These are phyloP conservation scores for Podospora conica DNA, from an alignment of 495 filamentous ascomycete species.

Conservation along the genomic window DNA sequence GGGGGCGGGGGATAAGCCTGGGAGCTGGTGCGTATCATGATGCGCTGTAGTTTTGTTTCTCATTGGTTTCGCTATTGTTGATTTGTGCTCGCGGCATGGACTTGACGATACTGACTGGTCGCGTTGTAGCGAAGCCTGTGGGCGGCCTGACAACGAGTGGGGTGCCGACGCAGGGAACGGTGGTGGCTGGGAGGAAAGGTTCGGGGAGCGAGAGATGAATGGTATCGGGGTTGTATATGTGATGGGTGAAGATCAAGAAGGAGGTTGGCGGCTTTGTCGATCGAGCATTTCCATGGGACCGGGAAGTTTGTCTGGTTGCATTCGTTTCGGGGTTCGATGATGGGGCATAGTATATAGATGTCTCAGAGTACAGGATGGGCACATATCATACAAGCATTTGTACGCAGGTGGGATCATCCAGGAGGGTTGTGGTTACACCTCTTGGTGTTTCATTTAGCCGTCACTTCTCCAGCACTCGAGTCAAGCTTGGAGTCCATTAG, in stretches of 20 bases:
- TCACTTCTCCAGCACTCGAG: not conserved
- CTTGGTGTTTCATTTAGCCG: not conserved
- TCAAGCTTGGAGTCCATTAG: not conserved
- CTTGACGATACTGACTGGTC: not conserved
- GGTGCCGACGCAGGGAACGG: not conserved
- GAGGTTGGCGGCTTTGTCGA: not conserved
- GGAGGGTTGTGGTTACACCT: not conserved
- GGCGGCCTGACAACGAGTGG: not conserved
- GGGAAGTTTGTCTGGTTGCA: not conserved
- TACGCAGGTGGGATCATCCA: not conserved
- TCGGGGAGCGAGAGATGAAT: not conserved
- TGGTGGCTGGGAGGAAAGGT: not conserved
- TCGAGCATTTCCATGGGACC: not conserved
- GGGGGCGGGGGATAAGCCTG: constrained; percentile 31
- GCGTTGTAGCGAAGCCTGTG: not conserved
- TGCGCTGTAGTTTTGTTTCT: not conserved
- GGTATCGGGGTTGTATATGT: not conserved
- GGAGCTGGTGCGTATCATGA: constrained; percentile 22
- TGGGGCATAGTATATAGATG: not conserved
- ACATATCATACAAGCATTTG: not conserved
- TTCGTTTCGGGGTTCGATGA: not conserved
- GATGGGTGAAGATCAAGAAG: too few relatives aligned
- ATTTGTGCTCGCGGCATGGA: not conserved
- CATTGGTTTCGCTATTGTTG: not conserved
- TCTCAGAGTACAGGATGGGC: not conserved